A percentile compares a stretch with the other conserved stretches of the same genome.
phyloP scores from a whole-genome alignment of 106 monocot genomes.

The Cymbidium sinense region DNA sequence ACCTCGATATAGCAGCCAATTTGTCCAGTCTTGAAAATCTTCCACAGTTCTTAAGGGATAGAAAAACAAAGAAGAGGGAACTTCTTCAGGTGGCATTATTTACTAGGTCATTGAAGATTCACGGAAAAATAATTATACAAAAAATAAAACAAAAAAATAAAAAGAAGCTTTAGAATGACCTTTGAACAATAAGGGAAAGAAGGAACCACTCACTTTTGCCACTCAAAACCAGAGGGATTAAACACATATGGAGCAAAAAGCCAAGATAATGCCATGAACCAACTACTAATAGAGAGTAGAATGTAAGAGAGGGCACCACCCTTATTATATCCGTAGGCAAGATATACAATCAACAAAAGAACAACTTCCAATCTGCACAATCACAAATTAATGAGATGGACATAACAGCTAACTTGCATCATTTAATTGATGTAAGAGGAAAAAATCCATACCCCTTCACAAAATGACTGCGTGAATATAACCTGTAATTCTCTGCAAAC shows the following conservation, averaged over 20 bases:
- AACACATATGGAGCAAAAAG: constrained; percentile 84
- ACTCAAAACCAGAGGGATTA: constrained; percentile 85
- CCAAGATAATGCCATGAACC: constrained; percentile 85
- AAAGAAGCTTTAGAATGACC: background rate
- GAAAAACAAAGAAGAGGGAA: background rate
- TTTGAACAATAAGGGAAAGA: constrained; percentile 2
- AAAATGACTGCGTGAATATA: constrained; percentile 89
- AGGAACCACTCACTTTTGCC: constrained; percentile 62
- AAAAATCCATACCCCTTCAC: constrained; percentile 60
- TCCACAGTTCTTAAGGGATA: constrained; percentile 58
- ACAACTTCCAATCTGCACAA: constrained; percentile 65
- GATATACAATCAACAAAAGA: constrained; percentile 54
- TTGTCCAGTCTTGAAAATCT: constrained; percentile 88
- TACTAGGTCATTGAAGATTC: background rate
- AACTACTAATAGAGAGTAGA: constrained; percentile 68
- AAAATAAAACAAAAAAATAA: background rate
- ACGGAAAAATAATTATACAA: background rate
- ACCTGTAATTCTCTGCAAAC: constrained; percentile 81
- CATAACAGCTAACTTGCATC: background rate
- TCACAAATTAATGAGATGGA: constrained; percentile 1
- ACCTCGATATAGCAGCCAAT: constrained; percentile 92
- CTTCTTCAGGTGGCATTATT: background rate
- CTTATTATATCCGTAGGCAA: constrained; percentile 65
- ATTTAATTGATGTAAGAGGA: background rate
- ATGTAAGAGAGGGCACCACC: constrained; percentile 63